Percentiles rank a stretch among this genome's conserved stretches.
Conservation (phyloP, 1,139 yeast genomes). For the Sugiyamaella grinbergsii region DNA sequence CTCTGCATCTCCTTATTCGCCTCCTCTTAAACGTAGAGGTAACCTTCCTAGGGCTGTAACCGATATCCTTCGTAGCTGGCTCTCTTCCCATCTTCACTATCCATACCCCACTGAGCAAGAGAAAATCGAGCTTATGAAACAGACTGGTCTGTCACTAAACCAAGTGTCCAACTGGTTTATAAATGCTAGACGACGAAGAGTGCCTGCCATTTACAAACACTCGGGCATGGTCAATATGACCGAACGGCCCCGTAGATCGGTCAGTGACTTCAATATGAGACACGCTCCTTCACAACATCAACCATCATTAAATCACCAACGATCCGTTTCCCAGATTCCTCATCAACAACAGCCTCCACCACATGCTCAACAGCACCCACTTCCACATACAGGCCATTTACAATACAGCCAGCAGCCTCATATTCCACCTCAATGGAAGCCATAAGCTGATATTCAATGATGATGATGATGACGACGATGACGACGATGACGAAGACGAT, state of each 20-base stretch:
- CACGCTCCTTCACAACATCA: slow-evolving; percentile 1
- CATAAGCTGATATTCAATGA: not conserved
- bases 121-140: slow-evolving; percentile 72
- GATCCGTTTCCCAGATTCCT: slow-evolving; percentile 1
- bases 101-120: slow-evolving; percentile 95
- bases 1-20: slow-evolving; percentile 23
- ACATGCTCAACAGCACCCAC: not conserved
- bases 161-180: slow-evolving; percentile 97
- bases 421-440: slow-evolving; percentile 16
- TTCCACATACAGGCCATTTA: not conserved
- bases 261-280: slow-evolving; percentile 6
- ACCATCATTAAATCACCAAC: slow-evolving; percentile 1
- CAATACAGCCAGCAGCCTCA: slow-evolving; percentile 4
- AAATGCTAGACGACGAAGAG: slow-evolving; percentile 87
- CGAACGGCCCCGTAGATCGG: slow-evolving; percentile 15
- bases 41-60: slow-evolving; percentile 91
- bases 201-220: slow-evolving; percentile 42
- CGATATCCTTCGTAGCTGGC: slow-evolving; percentile 77
- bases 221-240: slow-evolving; percentile 8
- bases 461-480: slow-evolving; percentile 1
- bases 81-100: slow-evolving; percentile 78
- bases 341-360: slow-evolving; percentile 1
- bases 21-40: slow-evolving; percentile 54
- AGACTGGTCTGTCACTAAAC: slow-evolving; percentile 86
- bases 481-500: no score